phyloP scores from a whole-genome alignment of 306 rosid species.

The Adenanthera pavonina region DNA sequence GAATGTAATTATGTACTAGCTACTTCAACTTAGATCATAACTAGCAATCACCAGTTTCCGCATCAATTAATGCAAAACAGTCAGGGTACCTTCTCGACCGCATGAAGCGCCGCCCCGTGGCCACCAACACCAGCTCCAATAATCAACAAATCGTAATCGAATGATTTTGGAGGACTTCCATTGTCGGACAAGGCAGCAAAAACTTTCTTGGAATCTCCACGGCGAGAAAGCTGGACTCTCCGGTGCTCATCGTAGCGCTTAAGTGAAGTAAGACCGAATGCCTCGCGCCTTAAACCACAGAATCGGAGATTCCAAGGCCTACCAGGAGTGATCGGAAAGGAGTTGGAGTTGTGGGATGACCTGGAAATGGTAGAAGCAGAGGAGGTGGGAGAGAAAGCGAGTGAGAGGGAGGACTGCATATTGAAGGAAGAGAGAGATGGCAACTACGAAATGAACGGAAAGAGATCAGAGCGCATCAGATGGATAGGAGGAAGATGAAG shows the following conservation, averaged over 20 bases:
- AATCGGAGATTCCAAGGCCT: slow-evolving; percentile 71
- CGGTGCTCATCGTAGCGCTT: slow-evolving; percentile 32
- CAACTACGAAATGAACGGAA: slow-evolving; percentile 2
- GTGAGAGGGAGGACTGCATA: slow-evolving; percentile 87
- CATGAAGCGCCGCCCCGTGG: slow-evolving; percentile 95
- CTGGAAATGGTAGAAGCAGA: slow-evolving; percentile 52
- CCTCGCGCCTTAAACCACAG: slow-evolving; percentile 83
- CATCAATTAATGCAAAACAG: not conserved
- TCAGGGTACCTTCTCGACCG: slow-evolving; percentile 75
- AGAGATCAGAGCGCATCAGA: slow-evolving; percentile 29
- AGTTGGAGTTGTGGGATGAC: slow-evolving; percentile 41
- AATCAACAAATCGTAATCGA: slow-evolving; percentile 85
- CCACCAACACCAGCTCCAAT: slow-evolving; percentile 98
- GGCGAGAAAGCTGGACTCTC: slow-evolving; percentile 34
- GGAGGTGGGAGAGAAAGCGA: slow-evolving; percentile 58
- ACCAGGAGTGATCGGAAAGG: slow-evolving; percentile 27
- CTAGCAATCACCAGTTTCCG: not conserved
- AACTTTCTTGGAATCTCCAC: slow-evolving; percentile 33
- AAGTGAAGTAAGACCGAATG: slow-evolving; percentile 54
- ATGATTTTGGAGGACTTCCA: slow-evolving; percentile 68
- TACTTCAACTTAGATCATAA: not conserved
- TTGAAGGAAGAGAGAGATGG: slow-evolving; percentile 34
- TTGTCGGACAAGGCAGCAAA: slow-evolving; percentile 61
- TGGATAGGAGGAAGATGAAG: not conserved
- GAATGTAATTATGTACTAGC: not conserved